Percentiles rank a stretch among this genome's conserved stretches.
phyloP scores from a whole-genome alignment of 2,329 filamentous ascomycete genomes.

The Oidium heveae region DNA sequence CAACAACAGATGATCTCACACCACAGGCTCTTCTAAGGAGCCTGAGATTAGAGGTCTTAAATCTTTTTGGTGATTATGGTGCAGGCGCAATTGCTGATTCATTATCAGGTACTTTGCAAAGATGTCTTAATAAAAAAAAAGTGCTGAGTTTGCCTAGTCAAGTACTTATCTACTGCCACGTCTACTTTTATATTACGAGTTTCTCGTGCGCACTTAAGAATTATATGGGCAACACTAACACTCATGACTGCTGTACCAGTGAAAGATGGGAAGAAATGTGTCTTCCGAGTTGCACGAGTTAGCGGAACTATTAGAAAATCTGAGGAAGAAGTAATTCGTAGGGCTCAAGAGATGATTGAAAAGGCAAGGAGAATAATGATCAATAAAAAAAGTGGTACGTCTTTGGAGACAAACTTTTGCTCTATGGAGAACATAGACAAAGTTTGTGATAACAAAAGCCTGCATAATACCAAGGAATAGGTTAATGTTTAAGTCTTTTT shows the following conservation, averaged over 20 bases:
- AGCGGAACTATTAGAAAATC: constrained; percentile 83
- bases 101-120: constrained; percentile 29
- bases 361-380: constrained; percentile 29
- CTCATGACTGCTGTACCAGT: constrained; percentile 45
- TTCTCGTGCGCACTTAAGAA: constrained; percentile 54
- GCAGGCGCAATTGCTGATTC: constrained; percentile 45
- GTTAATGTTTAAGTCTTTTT: constrained; percentile 31
- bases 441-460: constrained; percentile 18
- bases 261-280: constrained; percentile 36
- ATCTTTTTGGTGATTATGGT: constrained; percentile 75
- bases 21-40: constrained; percentile 37
- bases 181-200: constrained; percentile 81
- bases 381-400: constrained; percentile 14
- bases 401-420: constrained; percentile 18
- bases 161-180: constrained; percentile 79
- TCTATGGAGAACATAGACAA: constrained; percentile 3
- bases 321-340: constrained; percentile 67
- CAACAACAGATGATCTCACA: constrained; percentile 48
- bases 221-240: constrained; percentile 75
- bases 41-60: constrained; percentile 43
- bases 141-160: constrained; percentile 29
- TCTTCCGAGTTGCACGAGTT: constrained; percentile 64
- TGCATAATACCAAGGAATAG: constrained; percentile 19
- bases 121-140: not conserved
- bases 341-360: constrained; percentile 47